These are phyloP conservation scores for Heliocybe sulcata DNA, from an alignment of 1,284 basidiomycete genomes.

Conservation along the genomic window DNA sequence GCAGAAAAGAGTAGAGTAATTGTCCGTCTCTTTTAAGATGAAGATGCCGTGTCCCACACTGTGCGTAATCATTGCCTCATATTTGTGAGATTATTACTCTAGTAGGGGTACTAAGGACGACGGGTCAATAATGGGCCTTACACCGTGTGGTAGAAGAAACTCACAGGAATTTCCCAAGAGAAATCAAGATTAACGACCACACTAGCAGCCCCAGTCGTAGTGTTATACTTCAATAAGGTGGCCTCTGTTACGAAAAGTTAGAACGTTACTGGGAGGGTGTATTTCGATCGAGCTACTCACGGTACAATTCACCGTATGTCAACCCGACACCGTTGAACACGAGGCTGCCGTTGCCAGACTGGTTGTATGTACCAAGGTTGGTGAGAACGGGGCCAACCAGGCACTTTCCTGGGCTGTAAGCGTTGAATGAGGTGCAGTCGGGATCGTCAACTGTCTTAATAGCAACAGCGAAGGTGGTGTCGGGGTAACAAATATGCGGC, in stretches of 20 bases:
- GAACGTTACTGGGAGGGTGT: background rate
- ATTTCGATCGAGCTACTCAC: background rate
- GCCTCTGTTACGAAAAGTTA: background rate
- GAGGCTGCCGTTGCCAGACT: background rate
- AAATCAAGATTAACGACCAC: background rate
- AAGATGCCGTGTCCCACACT: no score
- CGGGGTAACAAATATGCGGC: background rate
- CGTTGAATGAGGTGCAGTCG: background rate
- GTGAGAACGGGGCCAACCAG: background rate
- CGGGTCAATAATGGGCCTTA: no score
- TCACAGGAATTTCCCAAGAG: no score
- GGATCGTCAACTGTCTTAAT: background rate
- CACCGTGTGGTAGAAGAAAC: no score
- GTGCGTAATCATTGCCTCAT: no score
- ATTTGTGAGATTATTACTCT: no score
- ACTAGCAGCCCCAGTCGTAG: background rate
- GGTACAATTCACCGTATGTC: background rate
- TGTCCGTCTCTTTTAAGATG: no score
- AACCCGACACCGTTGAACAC: background rate
- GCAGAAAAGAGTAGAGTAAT: no score
- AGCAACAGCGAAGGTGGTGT: background rate
- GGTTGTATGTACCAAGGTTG: background rate
- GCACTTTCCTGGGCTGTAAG: background rate
- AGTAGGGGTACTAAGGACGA: no score
- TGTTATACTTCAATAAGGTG: background rate